Conservation (phyloP, 495 filamentous ascomycete genomes). For the Neurospora tetrasperma region DNA sequence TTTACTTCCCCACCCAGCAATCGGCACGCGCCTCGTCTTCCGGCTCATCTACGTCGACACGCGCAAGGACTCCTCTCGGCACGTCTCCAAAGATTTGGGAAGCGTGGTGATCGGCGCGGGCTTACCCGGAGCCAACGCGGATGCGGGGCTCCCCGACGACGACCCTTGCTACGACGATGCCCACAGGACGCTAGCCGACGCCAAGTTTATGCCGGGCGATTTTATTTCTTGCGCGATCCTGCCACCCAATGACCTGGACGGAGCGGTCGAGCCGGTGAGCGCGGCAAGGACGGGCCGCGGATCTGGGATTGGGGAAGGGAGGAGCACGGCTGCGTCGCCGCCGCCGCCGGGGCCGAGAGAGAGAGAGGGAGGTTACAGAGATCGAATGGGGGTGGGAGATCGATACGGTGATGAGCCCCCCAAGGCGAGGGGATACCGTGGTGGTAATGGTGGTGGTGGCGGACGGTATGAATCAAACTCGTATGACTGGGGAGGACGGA, state of each 20-base stretch:
- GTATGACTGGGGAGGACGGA: background rate
- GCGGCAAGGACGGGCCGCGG: slow-evolving; percentile 29
- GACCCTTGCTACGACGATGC: slow-evolving; percentile 10
- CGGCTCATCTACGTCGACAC: slow-evolving; percentile 81
- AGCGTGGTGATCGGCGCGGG: slow-evolving; percentile 65
- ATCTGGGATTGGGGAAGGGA: slow-evolving; percentile 26
- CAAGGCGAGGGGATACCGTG: background rate
- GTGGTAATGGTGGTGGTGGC: background rate
- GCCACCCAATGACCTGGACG: slow-evolving; percentile 56
- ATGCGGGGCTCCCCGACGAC: background rate
- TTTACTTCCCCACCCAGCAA: slow-evolving; percentile 61
- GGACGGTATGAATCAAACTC: slow-evolving; percentile 3
- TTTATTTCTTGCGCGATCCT: slow-evolving; percentile 74
- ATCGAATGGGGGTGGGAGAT: background rate
- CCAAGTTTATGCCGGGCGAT: slow-evolving; percentile 78
- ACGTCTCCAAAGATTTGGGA: slow-evolving; percentile 67
- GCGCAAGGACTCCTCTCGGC: slow-evolving; percentile 45
- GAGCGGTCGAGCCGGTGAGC: slow-evolving; percentile 52
- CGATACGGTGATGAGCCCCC: background rate
- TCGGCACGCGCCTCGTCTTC: slow-evolving; percentile 77
- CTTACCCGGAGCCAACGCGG: slow-evolving; percentile 3
- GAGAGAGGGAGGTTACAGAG: slow-evolving; percentile 11
- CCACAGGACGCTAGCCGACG: slow-evolving; percentile 63
- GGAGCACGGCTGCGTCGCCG: slow-evolving; percentile 27
- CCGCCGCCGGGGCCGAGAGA: slow-evolving; percentile 16